phyloP scores from a whole-genome alignment of 495 filamentous ascomycete genomes.

The Zalerion maritima region DNA sequence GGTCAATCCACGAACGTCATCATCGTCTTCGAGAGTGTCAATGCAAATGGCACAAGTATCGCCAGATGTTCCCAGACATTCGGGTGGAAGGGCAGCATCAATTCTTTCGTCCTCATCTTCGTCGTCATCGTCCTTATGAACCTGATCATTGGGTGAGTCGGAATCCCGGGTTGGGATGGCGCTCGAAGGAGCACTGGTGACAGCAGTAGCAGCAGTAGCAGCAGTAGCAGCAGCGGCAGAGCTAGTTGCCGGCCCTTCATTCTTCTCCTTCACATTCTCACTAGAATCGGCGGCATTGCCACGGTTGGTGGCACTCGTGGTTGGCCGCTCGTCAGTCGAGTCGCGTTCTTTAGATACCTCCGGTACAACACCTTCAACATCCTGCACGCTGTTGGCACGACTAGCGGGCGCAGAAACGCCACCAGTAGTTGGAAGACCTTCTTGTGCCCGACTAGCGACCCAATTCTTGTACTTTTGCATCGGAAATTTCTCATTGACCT shows the following conservation, averaged over 20 bases:
- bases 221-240: background rate
- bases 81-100: constrained; percentile 63
- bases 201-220: background rate
- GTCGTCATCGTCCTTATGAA: constrained; percentile 42
- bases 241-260: constrained; percentile 2
- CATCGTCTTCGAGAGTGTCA: constrained; percentile 83
- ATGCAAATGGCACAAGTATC: constrained; percentile 96
- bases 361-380: constrained; percentile 39
- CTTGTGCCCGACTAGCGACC: constrained; percentile 66
- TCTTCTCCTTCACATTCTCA: constrained; percentile 7
- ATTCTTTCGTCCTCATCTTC: constrained; percentile 81
- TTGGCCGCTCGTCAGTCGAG: constrained; percentile 18
- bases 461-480: constrained; percentile 92
- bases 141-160: constrained; percentile 5
- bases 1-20: constrained; percentile 84
- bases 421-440: constrained; percentile 71
- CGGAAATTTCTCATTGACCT: constrained; percentile 95
- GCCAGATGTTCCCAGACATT: constrained; percentile 72
- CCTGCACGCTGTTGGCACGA: constrained; percentile 49
- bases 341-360: constrained; percentile 25
- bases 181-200: background rate
- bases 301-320: constrained; percentile 11
- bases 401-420: constrained; percentile 69
- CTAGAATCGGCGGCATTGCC: constrained; percentile 13
- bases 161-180: background rate